phyloP scores from a whole-genome alignment of 129 eudicot species.

The Pulicaria dysenterica region DNA sequence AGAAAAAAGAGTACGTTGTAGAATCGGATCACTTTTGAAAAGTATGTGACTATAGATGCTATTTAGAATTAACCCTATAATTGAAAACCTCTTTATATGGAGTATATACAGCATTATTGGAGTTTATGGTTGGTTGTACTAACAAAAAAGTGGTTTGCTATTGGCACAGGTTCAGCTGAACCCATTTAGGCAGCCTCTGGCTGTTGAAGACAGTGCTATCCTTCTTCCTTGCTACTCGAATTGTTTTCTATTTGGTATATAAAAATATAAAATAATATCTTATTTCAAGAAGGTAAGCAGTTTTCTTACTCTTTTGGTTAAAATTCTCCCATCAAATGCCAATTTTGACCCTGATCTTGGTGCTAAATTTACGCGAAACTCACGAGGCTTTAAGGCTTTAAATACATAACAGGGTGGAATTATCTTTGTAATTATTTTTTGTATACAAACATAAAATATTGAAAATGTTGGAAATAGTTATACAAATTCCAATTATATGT shows the following conservation, averaged over 20 bases:
- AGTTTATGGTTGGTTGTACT: neutral
- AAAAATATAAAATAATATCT: conserved; percentile 39
- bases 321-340: conserved; percentile 14
- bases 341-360: neutral
- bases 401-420: neutral
- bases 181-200: conserved; percentile 91
- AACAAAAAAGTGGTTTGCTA: conserved; percentile 11
- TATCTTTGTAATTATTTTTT: no score
- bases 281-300: neutral
- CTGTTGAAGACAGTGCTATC: conserved; percentile 68
- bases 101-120: no score
- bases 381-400: neutral
- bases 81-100: no score
- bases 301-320: neutral
- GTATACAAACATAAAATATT: no score
- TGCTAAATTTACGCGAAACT: neutral
- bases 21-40: no score
- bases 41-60: no score
- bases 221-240: conserved; percentile 88
- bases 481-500: no score
- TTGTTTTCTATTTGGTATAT: conserved; percentile 86
- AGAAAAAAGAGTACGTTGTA: no score
- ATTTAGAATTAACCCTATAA: no score
- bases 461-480: no score
- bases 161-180: conserved; percentile 71